Conservation (phyloP, 371 early-diverging fungal species). For the Nematocida sp. region DNA sequence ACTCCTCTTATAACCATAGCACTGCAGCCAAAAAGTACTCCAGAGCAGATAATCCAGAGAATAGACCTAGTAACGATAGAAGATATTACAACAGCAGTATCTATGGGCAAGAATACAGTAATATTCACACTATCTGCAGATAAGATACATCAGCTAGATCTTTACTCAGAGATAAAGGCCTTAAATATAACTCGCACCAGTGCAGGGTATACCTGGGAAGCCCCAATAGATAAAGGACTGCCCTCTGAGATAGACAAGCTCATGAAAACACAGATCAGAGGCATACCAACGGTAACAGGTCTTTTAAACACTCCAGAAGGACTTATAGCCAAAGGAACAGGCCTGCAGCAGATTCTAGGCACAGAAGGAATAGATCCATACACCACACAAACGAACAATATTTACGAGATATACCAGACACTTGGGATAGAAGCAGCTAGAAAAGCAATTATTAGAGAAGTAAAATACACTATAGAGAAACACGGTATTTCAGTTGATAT, state of each 20-base stretch:
- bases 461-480: constrained; percentile 74
- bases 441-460: constrained; percentile 70
- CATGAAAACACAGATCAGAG: constrained; percentile 34
- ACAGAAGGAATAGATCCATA: constrained; percentile 68
- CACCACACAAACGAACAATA: constrained; percentile 77
- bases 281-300: constrained; percentile 6
- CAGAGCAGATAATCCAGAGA: neutral
- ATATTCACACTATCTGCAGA: constrained; percentile 9
- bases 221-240: constrained; percentile 11
- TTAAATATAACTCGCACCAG: neutral
- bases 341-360: constrained; percentile 78
- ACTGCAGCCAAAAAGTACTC: neutral
- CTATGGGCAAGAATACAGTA: constrained; percentile 5
- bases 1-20: constrained; percentile 81
- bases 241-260: constrained; percentile 47
- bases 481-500: constrained; percentile 92
- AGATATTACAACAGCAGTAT: constrained; percentile 12
- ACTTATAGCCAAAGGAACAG: constrained; percentile 83
- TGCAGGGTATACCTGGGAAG: constrained; percentile 5
- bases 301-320: constrained; percentile 64
- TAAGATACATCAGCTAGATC: neutral
- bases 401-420: constrained; percentile 79
- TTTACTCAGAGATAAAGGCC: constrained; percentile 11
- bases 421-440: constrained; percentile 95
- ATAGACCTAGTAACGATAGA: constrained; percentile 15